Base-by-base conservation (phyloP, 192 early-diverging fungal species). In the Funneliformis mosseae region DNA sequence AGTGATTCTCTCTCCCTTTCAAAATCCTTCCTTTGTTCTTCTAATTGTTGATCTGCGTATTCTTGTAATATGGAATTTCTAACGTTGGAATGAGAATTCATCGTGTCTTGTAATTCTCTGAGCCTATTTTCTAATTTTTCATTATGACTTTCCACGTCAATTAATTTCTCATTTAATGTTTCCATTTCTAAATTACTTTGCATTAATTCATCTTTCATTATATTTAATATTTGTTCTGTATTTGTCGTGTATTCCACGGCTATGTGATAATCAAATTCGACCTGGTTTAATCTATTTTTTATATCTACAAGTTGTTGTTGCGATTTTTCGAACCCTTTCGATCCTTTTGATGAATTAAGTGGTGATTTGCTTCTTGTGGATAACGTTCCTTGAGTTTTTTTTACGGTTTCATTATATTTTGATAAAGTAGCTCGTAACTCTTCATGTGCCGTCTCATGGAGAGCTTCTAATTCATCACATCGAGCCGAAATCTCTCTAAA, bases 261-360 rank as follows among this genome's bases (percentile, higher is more conserved):
- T 5, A 75, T 80, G 25, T 86, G 85, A 63, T 86, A 83, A 71
- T 88, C 87, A 0, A 78, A 66, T 80, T 86, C 87, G 3, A 88
- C 74, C 62, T 88, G 87, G n/a, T 83, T 80, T 48, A 86, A 82
- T 59, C 79, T 78, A 7, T 76, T 41, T 59, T 72, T 43, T 8
- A 74, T 70, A 42, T 83, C 79, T 6, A 21, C 25, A 14, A 83
- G 46, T 66, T 78, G 55, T 78, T 60, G 59, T 39, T 81, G 75
- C 28, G 18, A 73, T 63, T 28, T 23, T 28, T 59, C 41, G 72
- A 48, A 69, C 28, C 72, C 78, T 61, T 43, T 33, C 38, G 18
- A 27, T 71, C 73, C 42, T 28, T 27, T 23, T 6, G 18, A 42
- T 45, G 46, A 74, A n/a, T 77, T 64, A 12, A 33, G 33, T 33